Evolutionary conservation across 768 basidiomycete genomes (phyloP).

Genomic region (Pleurotus djamor): DNA sequence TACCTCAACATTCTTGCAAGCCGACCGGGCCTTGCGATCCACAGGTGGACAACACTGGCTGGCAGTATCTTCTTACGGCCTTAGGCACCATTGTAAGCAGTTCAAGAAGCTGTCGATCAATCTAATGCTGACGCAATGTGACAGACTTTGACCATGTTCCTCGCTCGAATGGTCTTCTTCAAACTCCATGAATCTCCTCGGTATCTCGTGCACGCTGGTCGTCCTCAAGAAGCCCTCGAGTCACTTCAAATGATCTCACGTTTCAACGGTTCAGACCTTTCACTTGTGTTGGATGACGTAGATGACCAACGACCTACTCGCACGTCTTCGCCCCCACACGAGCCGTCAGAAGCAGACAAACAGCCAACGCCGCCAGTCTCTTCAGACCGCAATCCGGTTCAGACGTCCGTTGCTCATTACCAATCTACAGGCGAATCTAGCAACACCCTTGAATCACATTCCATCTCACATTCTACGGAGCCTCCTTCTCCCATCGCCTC

Average conservation of each 20-base stretch:
- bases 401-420: conserved; percentile 25
- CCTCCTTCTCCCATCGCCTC: conserved; percentile 14
- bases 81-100: conserved; percentile 80
- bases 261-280: conserved; percentile 78
- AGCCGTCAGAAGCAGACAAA: background rate
- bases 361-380: background rate
- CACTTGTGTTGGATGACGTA: conserved; percentile 73
- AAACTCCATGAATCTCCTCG: conserved; percentile 92
- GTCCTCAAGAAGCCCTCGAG: conserved; percentile 80
- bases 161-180: conserved; percentile 87
- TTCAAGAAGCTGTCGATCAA: background rate
- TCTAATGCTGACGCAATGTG: conserved; percentile 7
- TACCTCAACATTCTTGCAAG: conserved; percentile 73
- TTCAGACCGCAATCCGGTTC: background rate
- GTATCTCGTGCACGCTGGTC: conserved; percentile 87
- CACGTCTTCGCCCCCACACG: background rate
- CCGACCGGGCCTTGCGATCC: conserved; percentile 58
- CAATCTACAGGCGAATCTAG: conserved; percentile 29
- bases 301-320: conserved; percentile 34
- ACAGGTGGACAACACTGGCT: conserved; percentile 73
- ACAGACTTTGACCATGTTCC: conserved; percentile 86
- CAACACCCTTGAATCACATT: conserved; percentile 22
- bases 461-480: conserved; percentile 20
- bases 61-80: conserved; percentile 79
- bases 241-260: conserved; percentile 81